Evolutionary conservation across 2,329 filamentous ascomycete species (phyloP).

Genomic region (Cordyceps javanica): DNA sequence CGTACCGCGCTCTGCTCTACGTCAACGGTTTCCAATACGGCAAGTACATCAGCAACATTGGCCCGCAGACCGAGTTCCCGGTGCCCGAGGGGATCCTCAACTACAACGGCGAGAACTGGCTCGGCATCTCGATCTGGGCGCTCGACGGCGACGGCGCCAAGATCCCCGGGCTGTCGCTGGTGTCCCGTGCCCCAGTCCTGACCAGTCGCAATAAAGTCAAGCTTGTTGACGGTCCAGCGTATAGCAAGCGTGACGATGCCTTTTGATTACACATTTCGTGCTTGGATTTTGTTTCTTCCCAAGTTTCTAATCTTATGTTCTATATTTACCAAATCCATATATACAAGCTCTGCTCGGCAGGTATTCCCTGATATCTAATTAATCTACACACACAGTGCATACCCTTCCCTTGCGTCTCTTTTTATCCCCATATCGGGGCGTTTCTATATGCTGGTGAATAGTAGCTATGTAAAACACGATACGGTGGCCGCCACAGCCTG

Average conservation of each 20-base stretch:
- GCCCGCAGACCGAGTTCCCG: conserved; percentile 65
- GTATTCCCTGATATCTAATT: neutral
- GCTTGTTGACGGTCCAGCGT: conserved; percentile 40
- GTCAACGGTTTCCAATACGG: conserved; percentile 72
- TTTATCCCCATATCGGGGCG: conserved; percentile 49
- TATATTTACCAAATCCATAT: neutral
- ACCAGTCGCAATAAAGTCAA: conserved; percentile 37
- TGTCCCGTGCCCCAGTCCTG: conserved; percentile 20
- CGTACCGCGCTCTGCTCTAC: conserved; percentile 59
- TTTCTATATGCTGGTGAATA: conserved; percentile 51
- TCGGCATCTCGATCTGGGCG: conserved; percentile 65
- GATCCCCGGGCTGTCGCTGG: conserved; percentile 47
- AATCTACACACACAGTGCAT: neutral
- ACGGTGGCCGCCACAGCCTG: conserved; percentile 30
- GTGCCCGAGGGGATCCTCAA: conserved; percentile 69
- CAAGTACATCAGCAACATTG: conserved; percentile 59
- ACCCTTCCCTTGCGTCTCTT: too few species aligned
- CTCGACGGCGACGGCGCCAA: conserved; percentile 51
- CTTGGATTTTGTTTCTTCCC: neutral
- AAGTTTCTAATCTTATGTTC: neutral
- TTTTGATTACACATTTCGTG: conserved; percentile 32
- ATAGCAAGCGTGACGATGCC: conserved; percentile 38
- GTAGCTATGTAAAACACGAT: conserved; percentile 51
- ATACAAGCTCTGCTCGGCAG: too few species aligned
- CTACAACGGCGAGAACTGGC: conserved; percentile 62